Conservation (phyloP, 2,329 filamentous ascomycete genomes). For the Penicillium polonicum region DNA sequence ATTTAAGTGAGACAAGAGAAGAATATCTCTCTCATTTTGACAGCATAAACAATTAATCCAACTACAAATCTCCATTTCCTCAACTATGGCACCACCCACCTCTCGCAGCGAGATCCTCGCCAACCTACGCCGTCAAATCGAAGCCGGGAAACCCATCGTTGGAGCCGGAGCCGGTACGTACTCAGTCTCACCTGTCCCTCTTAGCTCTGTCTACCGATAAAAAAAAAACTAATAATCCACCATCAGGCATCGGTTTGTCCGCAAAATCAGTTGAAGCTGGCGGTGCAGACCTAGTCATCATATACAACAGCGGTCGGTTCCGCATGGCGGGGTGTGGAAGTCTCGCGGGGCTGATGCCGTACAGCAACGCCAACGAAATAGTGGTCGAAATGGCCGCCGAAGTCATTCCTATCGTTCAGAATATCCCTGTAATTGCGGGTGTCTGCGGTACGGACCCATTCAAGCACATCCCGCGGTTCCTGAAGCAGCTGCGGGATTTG, state of each 20-base stretch:
- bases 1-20: neutral
- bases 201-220: too few relatives aligned
- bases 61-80: neutral
- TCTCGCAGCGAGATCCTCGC: neutral
- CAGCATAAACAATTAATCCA: too few relatives aligned
- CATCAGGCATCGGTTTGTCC: constrained; percentile 64
- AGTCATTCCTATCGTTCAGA: constrained; percentile 63
- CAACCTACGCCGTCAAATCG: neutral
- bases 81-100: neutral
- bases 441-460: constrained; percentile 72
- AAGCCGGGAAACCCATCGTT: neutral
- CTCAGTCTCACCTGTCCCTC: too few relatives aligned
- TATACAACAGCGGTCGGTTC: constrained; percentile 71
- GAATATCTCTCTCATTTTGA: neutral
- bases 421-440: constrained; percentile 66
- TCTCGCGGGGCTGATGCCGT: constrained; percentile 68
- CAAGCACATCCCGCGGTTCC: constrained; percentile 60
- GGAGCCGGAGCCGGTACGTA: neutral
- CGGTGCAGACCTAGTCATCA: constrained; percentile 67
- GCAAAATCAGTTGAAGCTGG: constrained; percentile 70
- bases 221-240: neutral
- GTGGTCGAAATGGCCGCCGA: constrained; percentile 69
- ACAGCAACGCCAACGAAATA: constrained; percentile 68
- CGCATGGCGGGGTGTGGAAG: constrained; percentile 71
- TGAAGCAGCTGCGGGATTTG: constrained; percentile 58